Base-by-base conservation (phyloP, 306 rosid species). In the Ceratonia siliqua region DNA sequence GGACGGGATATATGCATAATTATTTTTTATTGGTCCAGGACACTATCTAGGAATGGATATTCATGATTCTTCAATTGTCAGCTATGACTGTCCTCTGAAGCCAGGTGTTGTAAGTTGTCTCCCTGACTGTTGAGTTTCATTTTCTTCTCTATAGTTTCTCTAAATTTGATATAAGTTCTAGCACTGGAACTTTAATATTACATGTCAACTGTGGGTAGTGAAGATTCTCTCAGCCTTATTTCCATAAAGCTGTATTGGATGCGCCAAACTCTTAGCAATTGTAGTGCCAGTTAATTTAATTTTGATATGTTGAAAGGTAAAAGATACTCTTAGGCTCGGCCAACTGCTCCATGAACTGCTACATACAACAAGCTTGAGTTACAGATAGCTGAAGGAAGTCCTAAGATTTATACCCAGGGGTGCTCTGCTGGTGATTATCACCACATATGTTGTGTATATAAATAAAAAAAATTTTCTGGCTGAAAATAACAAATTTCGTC, bases 31-130 rank as follows among this genome's bases (percentile, higher is more conserved):
- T 73, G 73, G 61, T 78, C 41, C 85, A 90, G 99, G 99, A 77
- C 97, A 94, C 82, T 92, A 92, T 80, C 88, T 94, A 22, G 97
- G 99, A 76, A 92, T 89, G 97, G 97, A 92, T 62, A 87, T 94
- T 56, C 99, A 94, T 76, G 98, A 94, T 82, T 90, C 92, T 78
- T 83, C 96, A 54, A 84, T 8, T 73, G 53, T 94, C 81, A 85
- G 85, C 82, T 86, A 78, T 53, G 90, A 85, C 77, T 45, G 77
- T 56, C 86, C 89, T 39, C 83, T 94, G 87, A 85, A 89, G 92
- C 94, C 99, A 53, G 96, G 99, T 80, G 92, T 85, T 82, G 99
- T 94, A 94, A 90, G 99, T 91, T 81, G 21, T 76, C 76, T 79
- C 63, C 80, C 66, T 33, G 73, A 75, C 74, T 15, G 13, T 61